Evolutionary conservation across 78 protist genomes (phyloP).

Genomic region (Polysphondylium violaceum): DNA sequence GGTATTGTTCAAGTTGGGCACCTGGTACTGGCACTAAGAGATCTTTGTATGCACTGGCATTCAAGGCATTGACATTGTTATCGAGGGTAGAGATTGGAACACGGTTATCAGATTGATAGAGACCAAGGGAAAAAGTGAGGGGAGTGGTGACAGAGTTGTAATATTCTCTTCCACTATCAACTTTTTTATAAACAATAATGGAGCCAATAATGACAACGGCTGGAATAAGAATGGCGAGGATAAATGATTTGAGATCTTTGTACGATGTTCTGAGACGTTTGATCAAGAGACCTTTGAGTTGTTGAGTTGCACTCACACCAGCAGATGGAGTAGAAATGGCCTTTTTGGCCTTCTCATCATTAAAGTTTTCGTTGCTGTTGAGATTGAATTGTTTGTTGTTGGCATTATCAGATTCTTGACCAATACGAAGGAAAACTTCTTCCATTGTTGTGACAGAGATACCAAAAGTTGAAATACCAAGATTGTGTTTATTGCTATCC

Average conservation of each 20-base stretch:
- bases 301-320: conserved; percentile 28
- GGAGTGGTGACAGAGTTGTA: conserved; percentile 18
- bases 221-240: conserved; percentile 17
- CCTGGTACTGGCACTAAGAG: neutral
- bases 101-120: neutral
- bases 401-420: conserved; percentile 12
- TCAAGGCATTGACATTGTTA: neutral
- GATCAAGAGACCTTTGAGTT: conserved; percentile 39
- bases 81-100: neutral
- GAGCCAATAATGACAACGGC: conserved; percentile 25
- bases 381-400: neutral
- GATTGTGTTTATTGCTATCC: neutral
- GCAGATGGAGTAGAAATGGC: conserved; percentile 23
- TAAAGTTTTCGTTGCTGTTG: neutral
- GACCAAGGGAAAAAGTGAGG: neutral
- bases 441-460: conserved; percentile 51
- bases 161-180: neutral
- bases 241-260: conserved; percentile 33
- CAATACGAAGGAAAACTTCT: conserved; percentile 50
- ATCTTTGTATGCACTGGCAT: neutral
- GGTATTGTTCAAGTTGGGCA: neutral
- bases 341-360: neutral
- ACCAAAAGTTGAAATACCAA: conserved; percentile 47
- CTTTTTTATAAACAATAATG: conserved; percentile 38
- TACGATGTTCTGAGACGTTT: conserved; percentile 19